Evolutionary conservation across 495 filamentous ascomycete species (phyloP), one percentile per base, ranked within the genome.

Genomic region (Massariosphaeria phaeospora): DNA sequence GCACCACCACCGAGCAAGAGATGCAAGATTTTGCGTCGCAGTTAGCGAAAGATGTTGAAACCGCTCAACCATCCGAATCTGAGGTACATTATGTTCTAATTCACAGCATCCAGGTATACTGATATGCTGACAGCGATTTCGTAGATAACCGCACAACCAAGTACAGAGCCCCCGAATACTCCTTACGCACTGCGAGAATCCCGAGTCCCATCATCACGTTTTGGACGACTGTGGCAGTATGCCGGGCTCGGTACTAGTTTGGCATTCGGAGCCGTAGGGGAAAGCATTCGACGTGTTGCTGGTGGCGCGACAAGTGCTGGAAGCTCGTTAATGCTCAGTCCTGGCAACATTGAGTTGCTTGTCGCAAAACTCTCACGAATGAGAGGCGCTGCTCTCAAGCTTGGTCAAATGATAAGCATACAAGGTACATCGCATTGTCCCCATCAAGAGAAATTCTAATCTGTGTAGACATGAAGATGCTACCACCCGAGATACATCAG

Each of bases 321-420:
- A 45, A 84, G 87, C 2, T 93, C 91, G 12, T 72, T 95, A 38
- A 86, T 98, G 78, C 82, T 98, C 58, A 95, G 85, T 68, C 75
- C 88, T 13, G 80, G 76, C 7, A 98, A 98, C 63, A 88, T 95
- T 78, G 89, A 96, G 64, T 77, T 93, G 27, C 79, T 98, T 3
- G 93, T 97, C 3, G 76, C 88, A 15, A 96, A 91, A 69, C 79
- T 98, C 7, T 95, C 89, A 10, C 84, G 86, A 23, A 98, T 98
- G 93, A 83, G 93, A 62, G 93, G 93, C 20, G 94, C 93, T n/a
- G 93, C 93, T 36, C 73, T 98, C n/a, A 98, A 98, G 70, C 72
- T 98, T 4, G 93, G 93, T 3, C 93, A 98, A 70, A 89, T 98
- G 86, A 84, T 98, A 72, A 93, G 86, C 64, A 89, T 98, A 65